These are phyloP conservation scores for Excoecaria cochinchinensis DNA, from an alignment of 345 rosid species.

Conservation along the genomic window DNA sequence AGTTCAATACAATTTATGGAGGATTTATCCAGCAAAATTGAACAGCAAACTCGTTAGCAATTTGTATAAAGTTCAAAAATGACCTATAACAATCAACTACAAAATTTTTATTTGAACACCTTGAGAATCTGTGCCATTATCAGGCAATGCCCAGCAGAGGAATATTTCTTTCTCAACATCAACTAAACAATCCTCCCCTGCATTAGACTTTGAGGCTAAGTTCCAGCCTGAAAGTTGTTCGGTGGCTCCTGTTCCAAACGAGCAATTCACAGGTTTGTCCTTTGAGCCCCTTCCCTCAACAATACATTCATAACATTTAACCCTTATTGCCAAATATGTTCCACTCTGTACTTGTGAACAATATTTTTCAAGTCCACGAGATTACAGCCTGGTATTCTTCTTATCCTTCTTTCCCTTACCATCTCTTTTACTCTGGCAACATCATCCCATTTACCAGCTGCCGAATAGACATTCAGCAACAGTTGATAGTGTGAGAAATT, in stretches of 20 bases:
- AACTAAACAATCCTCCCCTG: not conserved
- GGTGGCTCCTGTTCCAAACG: not conserved
- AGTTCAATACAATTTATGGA: too few relatives aligned
- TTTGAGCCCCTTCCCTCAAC: slow-evolving; percentile 2
- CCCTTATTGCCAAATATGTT: slow-evolving; percentile 16
- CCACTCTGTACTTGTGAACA: slow-evolving; percentile 43
- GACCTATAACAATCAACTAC: not conserved
- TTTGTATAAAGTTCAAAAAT: not conserved
- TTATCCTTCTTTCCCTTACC: slow-evolving; percentile 43
- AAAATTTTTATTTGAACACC: not conserved
- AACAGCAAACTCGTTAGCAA: not conserved
- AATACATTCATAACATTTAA: slow-evolving; percentile 9
- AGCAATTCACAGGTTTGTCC: slow-evolving; percentile 8
- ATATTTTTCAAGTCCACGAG: slow-evolving; percentile 64
- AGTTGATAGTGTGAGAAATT: slow-evolving; percentile 55
- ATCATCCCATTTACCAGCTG: slow-evolving; percentile 55
- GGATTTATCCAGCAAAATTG: not conserved
- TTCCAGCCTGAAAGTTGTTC: not conserved
- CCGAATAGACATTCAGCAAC: slow-evolving; percentile 58
- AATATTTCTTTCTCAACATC: not conserved
- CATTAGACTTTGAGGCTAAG: not conserved
- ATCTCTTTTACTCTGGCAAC: slow-evolving; percentile 47
- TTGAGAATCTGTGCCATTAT: not conserved
- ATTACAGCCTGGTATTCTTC: slow-evolving; percentile 50
- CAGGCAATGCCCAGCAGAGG: not conserved